Evolutionary conservation across 2,329 filamentous ascomycete species (phyloP).

Genomic region (Dothideomycetes sp.): DNA sequence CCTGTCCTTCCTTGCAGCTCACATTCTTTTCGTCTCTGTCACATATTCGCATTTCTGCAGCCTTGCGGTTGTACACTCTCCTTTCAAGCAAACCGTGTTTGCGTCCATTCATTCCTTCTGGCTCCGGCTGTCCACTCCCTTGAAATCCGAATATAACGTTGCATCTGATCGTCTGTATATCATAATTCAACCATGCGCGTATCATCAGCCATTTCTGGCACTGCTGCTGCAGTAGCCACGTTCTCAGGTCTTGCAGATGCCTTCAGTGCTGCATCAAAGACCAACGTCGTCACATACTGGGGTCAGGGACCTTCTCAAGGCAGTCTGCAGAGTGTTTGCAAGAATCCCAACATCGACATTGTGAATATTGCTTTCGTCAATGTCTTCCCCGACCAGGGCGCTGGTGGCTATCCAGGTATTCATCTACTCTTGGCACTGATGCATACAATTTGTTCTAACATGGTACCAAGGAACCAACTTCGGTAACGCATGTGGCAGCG

Average conservation of each 20-base stretch:
- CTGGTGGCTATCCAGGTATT: constrained; percentile 40
- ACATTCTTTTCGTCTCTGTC: constrained; percentile 4
- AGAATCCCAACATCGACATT: constrained; percentile 44
- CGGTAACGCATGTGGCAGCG: constrained; percentile 44
- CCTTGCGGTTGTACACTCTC: constrained; percentile 11
- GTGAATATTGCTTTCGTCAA: constrained; percentile 50
- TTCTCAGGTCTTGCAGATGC: constrained; percentile 30
- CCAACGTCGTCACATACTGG: constrained; percentile 45
- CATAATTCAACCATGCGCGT: constrained; percentile 32
- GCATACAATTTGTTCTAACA: no score
- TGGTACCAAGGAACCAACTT: no score
- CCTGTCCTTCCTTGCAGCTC: not conserved
- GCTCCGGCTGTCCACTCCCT: constrained; percentile 30
- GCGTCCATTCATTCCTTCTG: constrained; percentile 49
- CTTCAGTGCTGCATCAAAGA: constrained; percentile 34
- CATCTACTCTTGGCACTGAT: no score
- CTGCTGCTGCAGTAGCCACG: constrained; percentile 26
- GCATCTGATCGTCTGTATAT: constrained; percentile 6
- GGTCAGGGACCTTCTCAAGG: constrained; percentile 45
- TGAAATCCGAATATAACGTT: constrained; percentile 14
- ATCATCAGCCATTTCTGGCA: constrained; percentile 21
- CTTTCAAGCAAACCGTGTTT: constrained; percentile 29
- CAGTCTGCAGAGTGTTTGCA: constrained; percentile 42
- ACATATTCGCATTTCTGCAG: constrained; percentile 6
- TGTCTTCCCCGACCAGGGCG: constrained; percentile 39